Percentiles rank a stretch among this genome's conserved stretches.
Conservation (phyloP, 2,329 filamentous ascomycete genomes). For the Arthrobotrys entomopaga region DNA sequence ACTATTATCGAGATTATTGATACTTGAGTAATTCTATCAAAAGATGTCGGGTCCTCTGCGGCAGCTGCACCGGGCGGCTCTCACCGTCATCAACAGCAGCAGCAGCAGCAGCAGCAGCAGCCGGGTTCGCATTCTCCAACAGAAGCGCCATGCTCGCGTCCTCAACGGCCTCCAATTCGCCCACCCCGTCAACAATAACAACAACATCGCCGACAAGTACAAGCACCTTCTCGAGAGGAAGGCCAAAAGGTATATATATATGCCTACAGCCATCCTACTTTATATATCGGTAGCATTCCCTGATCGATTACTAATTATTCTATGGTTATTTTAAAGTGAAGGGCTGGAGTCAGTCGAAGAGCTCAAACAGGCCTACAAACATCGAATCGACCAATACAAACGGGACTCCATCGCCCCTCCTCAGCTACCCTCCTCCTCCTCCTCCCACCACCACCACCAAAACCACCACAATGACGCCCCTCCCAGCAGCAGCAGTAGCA, state of each 20-base stretch:
- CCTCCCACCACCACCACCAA: conserved; percentile 23
- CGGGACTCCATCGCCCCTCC: conserved; percentile 72
- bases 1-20: not conserved
- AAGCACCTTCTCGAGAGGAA: conserved; percentile 83
- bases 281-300: too few relatives aligned
- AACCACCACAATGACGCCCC: conserved; percentile 55
- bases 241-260: conserved; percentile 70
- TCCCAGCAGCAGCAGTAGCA: conserved; percentile 54
- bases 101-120: conserved; percentile 26
- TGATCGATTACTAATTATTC: conserved; percentile 15
- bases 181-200: conserved; percentile 75
- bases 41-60: conserved; percentile 36
- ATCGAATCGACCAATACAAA: conserved; percentile 79
- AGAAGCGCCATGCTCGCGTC: conserved; percentile 89
- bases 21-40: not conserved
- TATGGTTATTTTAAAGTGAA: conserved; percentile 63
- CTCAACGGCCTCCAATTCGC: conserved; percentile 86
- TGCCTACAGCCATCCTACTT: not conserved
- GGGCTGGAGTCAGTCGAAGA: conserved; percentile 77
- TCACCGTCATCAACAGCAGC: conserved; percentile 36
- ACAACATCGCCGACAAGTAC: conserved; percentile 83
- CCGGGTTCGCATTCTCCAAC: conserved; percentile 61
- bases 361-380: conserved; percentile 83
- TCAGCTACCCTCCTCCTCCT: conserved; percentile 59
- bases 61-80: conserved; percentile 44